Conservation (phyloP, 371 early-diverging fungal genomes). For the Apophysomyces ossiformis region DNA sequence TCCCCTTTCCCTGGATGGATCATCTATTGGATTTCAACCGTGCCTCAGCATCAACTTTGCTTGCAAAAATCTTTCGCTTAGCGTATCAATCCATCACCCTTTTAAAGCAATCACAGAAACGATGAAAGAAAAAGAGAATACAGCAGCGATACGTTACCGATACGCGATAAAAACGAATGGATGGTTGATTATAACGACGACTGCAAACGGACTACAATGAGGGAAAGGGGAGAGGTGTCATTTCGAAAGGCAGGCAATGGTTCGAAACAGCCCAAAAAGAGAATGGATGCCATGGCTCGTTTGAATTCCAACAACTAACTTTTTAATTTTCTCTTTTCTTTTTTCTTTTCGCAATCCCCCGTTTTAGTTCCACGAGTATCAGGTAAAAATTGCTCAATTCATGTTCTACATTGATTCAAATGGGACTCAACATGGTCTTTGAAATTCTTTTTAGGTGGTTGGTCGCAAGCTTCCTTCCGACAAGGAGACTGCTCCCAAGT, state of each 20-base stretch:
- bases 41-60: no score
- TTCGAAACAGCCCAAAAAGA: neutral
- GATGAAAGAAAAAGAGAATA: neutral
- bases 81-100: constrained; percentile 2
- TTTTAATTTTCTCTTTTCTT: no score
- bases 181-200: neutral
- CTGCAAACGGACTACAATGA: neutral
- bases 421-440: neutral
- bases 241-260: neutral
- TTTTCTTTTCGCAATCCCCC: neutral
- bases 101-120: neutral
- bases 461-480: constrained; percentile 96
- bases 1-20: no score
- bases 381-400: constrained; percentile 25
- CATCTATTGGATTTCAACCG: no score
- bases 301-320: no score
- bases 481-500: constrained; percentile 93
- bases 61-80: no score
- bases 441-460: constrained; percentile 70
- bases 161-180: neutral
- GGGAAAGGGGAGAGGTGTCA: constrained; percentile 18
- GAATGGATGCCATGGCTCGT: no score
- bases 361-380: constrained; percentile 70
- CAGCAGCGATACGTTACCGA: neutral
- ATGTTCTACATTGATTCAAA: neutral